Evolutionary conservation across 2,329 filamentous ascomycete genomes (phyloP).

Genomic region (Talaromyces sp.): DNA sequence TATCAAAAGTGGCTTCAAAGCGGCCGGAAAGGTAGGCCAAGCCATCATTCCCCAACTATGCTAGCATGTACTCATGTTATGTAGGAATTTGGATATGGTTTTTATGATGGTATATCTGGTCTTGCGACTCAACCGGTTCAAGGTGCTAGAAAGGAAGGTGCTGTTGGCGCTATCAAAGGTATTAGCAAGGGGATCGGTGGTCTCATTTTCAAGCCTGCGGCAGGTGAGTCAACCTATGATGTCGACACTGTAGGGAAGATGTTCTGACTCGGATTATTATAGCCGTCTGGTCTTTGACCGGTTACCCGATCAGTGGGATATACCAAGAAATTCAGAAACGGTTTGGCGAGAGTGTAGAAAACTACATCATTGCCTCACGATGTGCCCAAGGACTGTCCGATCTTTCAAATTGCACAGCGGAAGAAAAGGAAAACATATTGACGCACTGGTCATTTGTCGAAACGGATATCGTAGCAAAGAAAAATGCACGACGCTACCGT

Average conservation of each 20-base stretch:
- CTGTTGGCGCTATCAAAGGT: conserved; percentile 67
- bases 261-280: conserved; percentile 4
- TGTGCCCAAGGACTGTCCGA: conserved; percentile 60
- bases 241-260: background rate
- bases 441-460: conserved; percentile 59
- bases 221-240: conserved; percentile 50
- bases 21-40: conserved; percentile 60
- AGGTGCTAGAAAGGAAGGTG: conserved; percentile 62
- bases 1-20: conserved; percentile 67
- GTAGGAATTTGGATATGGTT: conserved; percentile 65
- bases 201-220: conserved; percentile 73
- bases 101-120: conserved; percentile 78
- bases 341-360: conserved; percentile 66
- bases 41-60: background rate
- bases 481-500: conserved; percentile 39
- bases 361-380: conserved; percentile 73
- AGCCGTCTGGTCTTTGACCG: conserved; percentile 66
- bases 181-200: conserved; percentile 80
- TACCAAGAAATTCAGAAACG: conserved; percentile 69
- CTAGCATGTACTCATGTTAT: background rate
- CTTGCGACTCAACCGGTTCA: conserved; percentile 71
- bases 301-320: conserved; percentile 76
- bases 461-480: conserved; percentile 52
- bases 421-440: conserved; percentile 62
- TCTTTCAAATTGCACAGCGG: conserved; percentile 48